Conservation (phyloP, 306 rosid species). For the Prunus fruticosa region DNA sequence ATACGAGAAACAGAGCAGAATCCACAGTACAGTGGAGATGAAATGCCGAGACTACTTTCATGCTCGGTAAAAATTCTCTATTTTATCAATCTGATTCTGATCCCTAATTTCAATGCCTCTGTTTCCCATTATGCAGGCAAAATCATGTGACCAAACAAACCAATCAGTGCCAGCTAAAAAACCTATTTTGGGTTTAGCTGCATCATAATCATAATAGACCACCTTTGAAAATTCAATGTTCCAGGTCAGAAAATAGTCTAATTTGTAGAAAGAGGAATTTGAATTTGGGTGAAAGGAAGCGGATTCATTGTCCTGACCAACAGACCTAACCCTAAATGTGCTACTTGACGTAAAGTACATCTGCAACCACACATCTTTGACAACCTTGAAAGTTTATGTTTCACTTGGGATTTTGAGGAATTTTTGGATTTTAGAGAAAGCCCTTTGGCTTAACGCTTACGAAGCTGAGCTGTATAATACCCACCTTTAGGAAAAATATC, state of each 20-base stretch:
- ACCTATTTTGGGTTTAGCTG: background rate
- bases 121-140: background rate
- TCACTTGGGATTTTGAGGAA: background rate
- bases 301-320: too few species aligned
- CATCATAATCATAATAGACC: background rate
- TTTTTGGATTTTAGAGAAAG: background rate
- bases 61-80: background rate
- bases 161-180: background rate
- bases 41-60: background rate
- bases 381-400: background rate
- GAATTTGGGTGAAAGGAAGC: too few species aligned
- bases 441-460: background rate
- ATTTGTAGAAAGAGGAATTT: too few species aligned
- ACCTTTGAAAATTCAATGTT: background rate
- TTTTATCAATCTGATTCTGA: background rate
- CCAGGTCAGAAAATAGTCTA: background rate
- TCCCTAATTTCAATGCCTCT: background rate
- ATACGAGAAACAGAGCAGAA: background rate
- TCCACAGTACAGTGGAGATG: background rate
- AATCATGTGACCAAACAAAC: background rate
- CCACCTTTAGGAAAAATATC: background rate
- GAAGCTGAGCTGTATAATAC: background rate
- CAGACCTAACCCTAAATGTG: accelerated
- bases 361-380: background rate
- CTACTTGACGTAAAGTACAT: background rate